Base-by-base conservation (phyloP, 768 basidiomycete species). In the Tricholoma saponaceum region DNA sequence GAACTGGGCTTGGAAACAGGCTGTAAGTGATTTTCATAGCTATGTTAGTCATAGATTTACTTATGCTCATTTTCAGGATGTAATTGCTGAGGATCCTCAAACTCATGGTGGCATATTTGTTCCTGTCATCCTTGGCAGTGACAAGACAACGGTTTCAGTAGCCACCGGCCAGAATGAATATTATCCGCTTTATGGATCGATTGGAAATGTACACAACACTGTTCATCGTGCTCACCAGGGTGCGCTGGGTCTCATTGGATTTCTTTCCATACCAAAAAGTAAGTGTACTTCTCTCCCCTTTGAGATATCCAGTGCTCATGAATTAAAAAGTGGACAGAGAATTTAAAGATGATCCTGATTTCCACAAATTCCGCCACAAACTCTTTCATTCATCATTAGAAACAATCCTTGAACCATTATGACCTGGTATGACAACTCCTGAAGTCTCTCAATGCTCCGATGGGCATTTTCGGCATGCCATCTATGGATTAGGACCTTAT, bases 161-260 rank as follows among this genome's bases (percentile, higher is more conserved):
- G 72, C 69, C 0, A 75, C 72, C 0, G 71, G 74, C 0, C 66
- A 77, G 4, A 69, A 65, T 16, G 67, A 76, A 35, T 77, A 71
- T 52, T 73, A 71, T 25, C 74, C 74, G 0, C 43, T 73, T 0
- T 76, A 76, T 58, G 23, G 65, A 4, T 73, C 71, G 0, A 63
- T 70, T 14, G 64, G 63, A 18, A 58, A 57, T 46, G 43, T 66
- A 1, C 43, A 58, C 20, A 64, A 66, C 33, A 56, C 32, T 46
- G 55, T 56, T 32, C 25, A 52, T 23, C 56, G 25, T 30, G 52
- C 41, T 0, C 57, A 61, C 39, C 33, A 28, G 9, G 58, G 50
- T 54, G 54, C 33, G 2, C 32, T 61, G 3, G 20, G 47, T 47
- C 47, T 56, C 1, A 2, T 61, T 14, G 51, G 33, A 8, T 61